Conservation (phyloP, 176 grass and related monocot genomes). For the Oryza rufipogon region DNA sequence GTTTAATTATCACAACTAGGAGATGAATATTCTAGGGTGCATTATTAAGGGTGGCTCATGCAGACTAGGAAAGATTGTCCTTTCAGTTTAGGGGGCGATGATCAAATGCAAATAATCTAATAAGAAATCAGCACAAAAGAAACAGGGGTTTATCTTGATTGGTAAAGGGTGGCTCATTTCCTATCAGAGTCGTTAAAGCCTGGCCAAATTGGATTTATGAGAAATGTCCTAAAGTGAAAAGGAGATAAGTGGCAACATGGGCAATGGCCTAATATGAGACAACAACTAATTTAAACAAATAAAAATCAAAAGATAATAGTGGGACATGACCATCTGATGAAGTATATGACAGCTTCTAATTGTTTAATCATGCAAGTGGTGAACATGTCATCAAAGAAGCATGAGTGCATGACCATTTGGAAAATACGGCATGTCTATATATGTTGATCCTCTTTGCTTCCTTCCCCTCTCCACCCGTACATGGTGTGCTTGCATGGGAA, state of each 20-base stretch:
- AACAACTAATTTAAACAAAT: slow-evolving; percentile 47
- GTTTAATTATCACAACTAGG: slow-evolving; percentile 40
- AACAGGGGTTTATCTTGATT: slow-evolving; percentile 44
- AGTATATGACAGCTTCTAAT: slow-evolving; percentile 45
- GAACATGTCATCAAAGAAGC: slow-evolving; percentile 44
- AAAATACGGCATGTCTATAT: slow-evolving; percentile 27
- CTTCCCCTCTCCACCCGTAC: slow-evolving; percentile 34
- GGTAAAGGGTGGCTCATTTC: slow-evolving; percentile 33
- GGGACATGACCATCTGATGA: slow-evolving; percentile 45
- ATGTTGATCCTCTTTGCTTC: slow-evolving; percentile 32
- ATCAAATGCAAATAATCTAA: slow-evolving; percentile 41
- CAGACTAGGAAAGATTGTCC: slow-evolving; percentile 28
- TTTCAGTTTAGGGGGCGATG: slow-evolving; percentile 40
- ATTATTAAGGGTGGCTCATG: slow-evolving; percentile 42
- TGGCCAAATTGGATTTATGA: slow-evolving; percentile 30
- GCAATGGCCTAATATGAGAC: slow-evolving; percentile 49
- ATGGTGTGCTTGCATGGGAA: slow-evolving; percentile 36
- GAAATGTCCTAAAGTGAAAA: slow-evolving; percentile 43
- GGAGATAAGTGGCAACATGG: slow-evolving; percentile 37
- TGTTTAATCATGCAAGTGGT: slow-evolving; percentile 53
- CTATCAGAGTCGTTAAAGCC: slow-evolving; percentile 24
- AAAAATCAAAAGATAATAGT: slow-evolving; percentile 48
- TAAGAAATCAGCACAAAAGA: slow-evolving; percentile 50
- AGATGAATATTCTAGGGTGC: slow-evolving; percentile 41
- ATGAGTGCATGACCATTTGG: slow-evolving; percentile 16